Evolutionary conservation across 2,329 filamentous ascomycete genomes (phyloP).

Genomic region (Trichoderma simmonsii): DNA sequence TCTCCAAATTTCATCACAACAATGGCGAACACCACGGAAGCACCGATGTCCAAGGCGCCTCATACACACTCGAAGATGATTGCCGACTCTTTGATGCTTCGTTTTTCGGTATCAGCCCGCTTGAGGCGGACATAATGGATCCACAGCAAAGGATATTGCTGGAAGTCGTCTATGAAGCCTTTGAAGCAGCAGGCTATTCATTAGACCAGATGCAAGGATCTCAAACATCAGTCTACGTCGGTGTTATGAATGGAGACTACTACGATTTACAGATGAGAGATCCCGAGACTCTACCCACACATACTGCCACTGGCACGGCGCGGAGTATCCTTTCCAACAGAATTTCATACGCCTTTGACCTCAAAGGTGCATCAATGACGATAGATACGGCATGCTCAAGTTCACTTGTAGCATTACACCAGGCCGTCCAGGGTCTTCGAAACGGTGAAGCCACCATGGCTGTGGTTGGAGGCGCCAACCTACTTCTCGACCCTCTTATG

Average conservation of each 20-base stretch:
- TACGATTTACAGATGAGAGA: too few species aligned
- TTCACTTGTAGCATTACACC: slow-evolving; percentile 45
- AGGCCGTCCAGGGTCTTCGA: slow-evolving; percentile 30
- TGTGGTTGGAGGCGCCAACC: not conserved
- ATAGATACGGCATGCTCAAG: slow-evolving; percentile 52
- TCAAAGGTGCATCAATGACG: slow-evolving; percentile 45
- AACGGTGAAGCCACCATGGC: slow-evolving; percentile 23
- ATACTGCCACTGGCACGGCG: too few species aligned
- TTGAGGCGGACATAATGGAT: slow-evolving; percentile 20
- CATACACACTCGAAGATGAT: too few species aligned
- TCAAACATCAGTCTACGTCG: slow-evolving; percentile 36
- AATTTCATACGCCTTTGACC: slow-evolving; percentile 45
- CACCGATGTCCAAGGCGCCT: too few species aligned
- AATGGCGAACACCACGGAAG: too few species aligned
- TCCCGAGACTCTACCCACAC: too few species aligned
- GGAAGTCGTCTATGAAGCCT: slow-evolving; percentile 40
- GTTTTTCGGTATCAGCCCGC: slow-evolving; percentile 26
- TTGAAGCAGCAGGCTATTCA: slow-evolving; percentile 36
- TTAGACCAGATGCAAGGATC: too few species aligned
- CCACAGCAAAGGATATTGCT: slow-evolving; percentile 28
- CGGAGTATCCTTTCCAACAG: too few species aligned
- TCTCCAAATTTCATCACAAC: too few species aligned
- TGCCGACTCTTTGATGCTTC: slow-evolving; percentile 36
- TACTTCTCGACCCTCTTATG: not conserved
- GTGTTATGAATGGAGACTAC: slow-evolving; percentile 26